Percentiles rank a stretch among this genome's conserved stretches.
These are phyloP conservation scores for Suillus subaureus DNA, from an alignment of 768 basidiomycete genomes.

Conservation along the genomic window DNA sequence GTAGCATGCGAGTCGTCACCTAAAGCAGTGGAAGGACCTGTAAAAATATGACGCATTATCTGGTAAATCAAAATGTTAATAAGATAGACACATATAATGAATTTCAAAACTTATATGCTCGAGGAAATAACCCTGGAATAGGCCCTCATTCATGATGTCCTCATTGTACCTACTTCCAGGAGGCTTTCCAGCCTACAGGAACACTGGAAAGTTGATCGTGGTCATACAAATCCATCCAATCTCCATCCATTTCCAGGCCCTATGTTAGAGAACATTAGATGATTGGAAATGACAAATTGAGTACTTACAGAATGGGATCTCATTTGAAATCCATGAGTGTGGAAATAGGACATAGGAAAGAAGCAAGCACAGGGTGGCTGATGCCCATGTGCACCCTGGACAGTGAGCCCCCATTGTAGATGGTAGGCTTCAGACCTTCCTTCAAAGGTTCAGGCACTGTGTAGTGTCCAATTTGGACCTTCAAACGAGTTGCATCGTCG, in stretches of 20 bases:
- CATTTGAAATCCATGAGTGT: background rate
- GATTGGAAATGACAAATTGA: too few species aligned
- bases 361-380: constrained; percentile 8
- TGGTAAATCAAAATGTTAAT: background rate
- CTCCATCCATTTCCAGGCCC: constrained; percentile 3
- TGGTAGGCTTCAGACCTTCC: background rate
- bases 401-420: background rate
- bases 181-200: constrained; percentile 8
- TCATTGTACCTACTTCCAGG: background rate
- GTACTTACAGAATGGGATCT: constrained; percentile 4
- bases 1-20: background rate
- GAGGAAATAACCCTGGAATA: constrained; percentile 8
- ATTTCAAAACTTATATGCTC: constrained; percentile 5
- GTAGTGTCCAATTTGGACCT: background rate
- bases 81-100: background rate
- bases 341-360: background rate
- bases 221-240: constrained; percentile 10
- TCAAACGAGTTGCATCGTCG: background rate
- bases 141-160: background rate
- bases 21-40: background rate
- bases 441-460: background rate
- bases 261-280: too few species aligned
- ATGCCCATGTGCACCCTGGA: constrained; percentile 5
- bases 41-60: constrained; percentile 10
- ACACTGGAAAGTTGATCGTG: background rate